Base-by-base conservation (phyloP, 140 eudicot genomes). In the Stevia rebaudiana region DNA sequence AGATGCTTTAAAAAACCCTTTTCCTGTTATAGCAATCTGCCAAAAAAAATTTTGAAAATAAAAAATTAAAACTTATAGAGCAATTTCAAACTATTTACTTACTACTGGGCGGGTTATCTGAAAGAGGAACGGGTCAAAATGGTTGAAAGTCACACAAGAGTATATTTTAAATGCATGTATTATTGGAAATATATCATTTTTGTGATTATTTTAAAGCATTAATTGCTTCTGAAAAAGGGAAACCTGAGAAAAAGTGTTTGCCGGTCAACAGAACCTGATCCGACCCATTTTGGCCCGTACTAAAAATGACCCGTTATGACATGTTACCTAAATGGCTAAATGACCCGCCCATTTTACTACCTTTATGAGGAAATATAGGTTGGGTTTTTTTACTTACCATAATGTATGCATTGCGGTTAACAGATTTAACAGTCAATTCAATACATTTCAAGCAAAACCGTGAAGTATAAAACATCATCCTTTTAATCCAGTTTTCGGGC, bases 11-110 rank as follows among this genome's bases (percentile, higher is more conserved):
- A 88, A 88, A 71, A 88, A 92, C 6, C 94, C 82, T 76, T 92
- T 86, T 25, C 98, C 98, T 31, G 87, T 92, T 57, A 92, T 86
- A 18, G 98, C 98, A 75, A 92, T 85, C 96, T 92, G 72, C 56
- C 67, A 80, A 42, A 42, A 28, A 11, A 42, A 6, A n/a, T n/a
- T n/a, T n/a, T n/a, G n/a, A n/a, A n/a, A n/a, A n/a, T n/a, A 8
- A 16, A 3, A 50, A 70, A 4, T 28, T 4, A 36, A 41, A 9
- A 60, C 31, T 3, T 19, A 23, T 0, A 46, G 46, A 18, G 68
- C 18, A 28, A 25, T 9, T 47, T 44, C 8, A 46, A 46, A 64
- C 18, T 11, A 10, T 47, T 30, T 43, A 46, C 47, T 35, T 31
- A n/a, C 47, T 30, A 15, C 16, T 13, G 40, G n/a, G n/a, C 3